Base-by-base conservation (phyloP, 305 asterid species). In the Fraxinus sp. region DNA sequence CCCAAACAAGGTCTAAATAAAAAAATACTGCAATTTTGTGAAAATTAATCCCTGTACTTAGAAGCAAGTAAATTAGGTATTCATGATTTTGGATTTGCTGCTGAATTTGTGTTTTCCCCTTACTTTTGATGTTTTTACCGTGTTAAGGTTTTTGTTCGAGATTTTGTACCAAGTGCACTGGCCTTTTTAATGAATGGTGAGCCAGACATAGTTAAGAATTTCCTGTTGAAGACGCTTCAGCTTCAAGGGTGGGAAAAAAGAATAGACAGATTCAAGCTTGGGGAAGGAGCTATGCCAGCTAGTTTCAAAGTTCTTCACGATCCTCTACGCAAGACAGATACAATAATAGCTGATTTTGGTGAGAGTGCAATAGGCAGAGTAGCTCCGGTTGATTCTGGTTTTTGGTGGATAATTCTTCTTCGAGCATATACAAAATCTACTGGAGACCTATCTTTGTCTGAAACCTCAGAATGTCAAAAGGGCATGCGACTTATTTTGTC, bases 341-440 rank as follows among this genome's bases (percentile, higher is more conserved):
- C 96, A 0, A 85, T 93, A 72, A 75, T 91, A 62, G 97, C 97
- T 0, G 97, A 93, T 89, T 93, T 93, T 80, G 97, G 97, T 11
- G 97, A 93, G 84, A 90, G 92, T 81, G 97, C 97, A 13, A 93
- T 93, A 68, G 97, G 97, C 75, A 87, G 97, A 86, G 97, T 93
- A 62, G 97, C 97, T 80, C 97, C 97, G 0, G 96, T 93, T 33
- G 97, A 93, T 83, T 93, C 97, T 10, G 97, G 97, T 75, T 93
- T 93, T 89, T 93, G 97, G 97, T 93, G 97, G 97, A 93, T 93
- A 37, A 92, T 93, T 88, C 95, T 93, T 73, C 93, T 93, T 74
- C 97, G 97, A 5, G 97, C 97, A 1, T 93, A 93, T 74, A 93
- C 97, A 81, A 93, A 93, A 82, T 91, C 97, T 10, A 93, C 97